A percentile compares a stretch with the other conserved stretches of the same genome.
phyloP scores from a whole-genome alignment of 495 filamentous ascomycete genomes.

The Astrothelium subdiscretum region DNA sequence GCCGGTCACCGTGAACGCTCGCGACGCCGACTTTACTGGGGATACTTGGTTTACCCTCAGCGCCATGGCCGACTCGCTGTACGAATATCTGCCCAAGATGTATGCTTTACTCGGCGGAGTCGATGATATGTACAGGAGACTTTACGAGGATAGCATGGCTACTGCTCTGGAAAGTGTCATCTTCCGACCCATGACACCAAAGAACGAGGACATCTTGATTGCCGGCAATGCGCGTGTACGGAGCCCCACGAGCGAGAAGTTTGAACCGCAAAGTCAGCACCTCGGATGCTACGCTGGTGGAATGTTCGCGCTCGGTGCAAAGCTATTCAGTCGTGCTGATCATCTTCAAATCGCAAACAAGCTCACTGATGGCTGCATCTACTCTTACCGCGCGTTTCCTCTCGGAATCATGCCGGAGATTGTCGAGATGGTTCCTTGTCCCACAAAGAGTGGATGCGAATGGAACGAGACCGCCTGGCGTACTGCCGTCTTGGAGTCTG shows the following conservation, averaged over 20 bases:
- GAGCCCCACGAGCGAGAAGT: neutral
- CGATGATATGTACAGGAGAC: slow-evolving; percentile 19
- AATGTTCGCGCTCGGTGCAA: slow-evolving; percentile 45
- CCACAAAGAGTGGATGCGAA: slow-evolving; percentile 29
- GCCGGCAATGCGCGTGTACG: slow-evolving; percentile 23
- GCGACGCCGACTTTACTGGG: slow-evolving; percentile 32
- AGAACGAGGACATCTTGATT: slow-evolving; percentile 26
- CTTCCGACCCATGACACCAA: slow-evolving; percentile 27
- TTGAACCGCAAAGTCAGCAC: slow-evolving; percentile 40
- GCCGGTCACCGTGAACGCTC: slow-evolving; percentile 29
- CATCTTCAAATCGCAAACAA: slow-evolving; percentile 45
- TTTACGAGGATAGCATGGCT: slow-evolving; percentile 25
- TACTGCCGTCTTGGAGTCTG: slow-evolving; percentile 21
- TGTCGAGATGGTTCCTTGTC: slow-evolving; percentile 42
- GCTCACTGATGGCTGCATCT: slow-evolving; percentile 84
- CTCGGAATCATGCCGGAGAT: slow-evolving; percentile 63
- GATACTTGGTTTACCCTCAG: slow-evolving; percentile 26
- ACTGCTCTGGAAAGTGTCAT: slow-evolving; percentile 25
- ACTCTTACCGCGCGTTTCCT: slow-evolving; percentile 73
- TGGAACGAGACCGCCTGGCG: slow-evolving; percentile 47
- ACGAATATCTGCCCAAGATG: slow-evolving; percentile 35
- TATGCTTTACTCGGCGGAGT: slow-evolving; percentile 35
- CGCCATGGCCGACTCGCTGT: slow-evolving; percentile 28
- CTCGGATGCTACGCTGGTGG: slow-evolving; percentile 52
- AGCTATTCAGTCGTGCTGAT: slow-evolving; percentile 43